phyloP scores from a whole-genome alignment of 805 yeast species.

The Lipomyces yamadae region DNA sequence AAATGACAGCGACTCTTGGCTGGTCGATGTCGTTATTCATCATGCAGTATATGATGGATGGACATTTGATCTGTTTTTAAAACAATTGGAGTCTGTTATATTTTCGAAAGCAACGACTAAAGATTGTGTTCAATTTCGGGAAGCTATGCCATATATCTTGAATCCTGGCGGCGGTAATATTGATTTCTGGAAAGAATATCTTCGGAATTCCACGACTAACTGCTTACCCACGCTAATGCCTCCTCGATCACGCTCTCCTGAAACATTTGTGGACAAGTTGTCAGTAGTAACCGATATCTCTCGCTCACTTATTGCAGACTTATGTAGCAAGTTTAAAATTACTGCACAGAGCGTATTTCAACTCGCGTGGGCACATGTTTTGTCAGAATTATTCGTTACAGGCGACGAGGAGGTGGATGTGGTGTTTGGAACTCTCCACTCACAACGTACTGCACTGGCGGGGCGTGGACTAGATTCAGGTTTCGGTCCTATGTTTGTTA shows the following conservation, averaged over 20 bases:
- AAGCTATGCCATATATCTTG: constrained; percentile 9
- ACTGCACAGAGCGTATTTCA: constrained; percentile 32
- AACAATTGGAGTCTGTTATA: constrained; percentile 14
- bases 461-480: constrained; percentile 10
- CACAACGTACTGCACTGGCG: constrained; percentile 26
- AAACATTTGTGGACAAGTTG: constrained; percentile 3
- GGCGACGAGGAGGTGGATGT: constrained; percentile 25
- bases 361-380: constrained; percentile 34
- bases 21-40: constrained; percentile 24
- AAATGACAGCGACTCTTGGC: background rate
- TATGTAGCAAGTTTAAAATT: constrained; percentile 9
- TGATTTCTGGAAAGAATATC: constrained; percentile 22
- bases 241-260: background rate
- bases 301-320: background rate
- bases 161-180: background rate
- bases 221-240: constrained; percentile 13
- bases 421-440: constrained; percentile 35
- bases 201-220: background rate
- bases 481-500: constrained; percentile 28
- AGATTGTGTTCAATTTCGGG: constrained; percentile 14
- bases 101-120: background rate
- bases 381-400: constrained; percentile 8
- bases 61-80: constrained; percentile 28
- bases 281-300: background rate
- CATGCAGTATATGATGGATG: constrained; percentile 38